phyloP scores from a whole-genome alignment of 2,329 filamentous ascomycete genomes.

The Harringtonia aguacate region DNA sequence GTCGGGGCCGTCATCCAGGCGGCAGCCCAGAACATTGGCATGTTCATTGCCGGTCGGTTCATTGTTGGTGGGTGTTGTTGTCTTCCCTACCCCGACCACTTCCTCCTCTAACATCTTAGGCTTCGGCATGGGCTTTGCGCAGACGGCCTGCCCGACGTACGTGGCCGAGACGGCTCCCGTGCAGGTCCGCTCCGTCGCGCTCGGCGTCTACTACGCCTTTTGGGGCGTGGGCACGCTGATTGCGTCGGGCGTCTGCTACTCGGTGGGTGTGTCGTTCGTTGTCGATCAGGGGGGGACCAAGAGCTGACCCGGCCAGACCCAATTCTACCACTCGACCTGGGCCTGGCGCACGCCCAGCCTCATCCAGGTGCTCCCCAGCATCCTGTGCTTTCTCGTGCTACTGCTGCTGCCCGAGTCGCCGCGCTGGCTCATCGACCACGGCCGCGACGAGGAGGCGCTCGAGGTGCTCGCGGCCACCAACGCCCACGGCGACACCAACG shows the following conservation, averaged over 20 bases:
- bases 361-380: conserved; percentile 30
- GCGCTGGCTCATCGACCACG: conserved; percentile 7
- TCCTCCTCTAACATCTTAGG: too few relatives aligned
- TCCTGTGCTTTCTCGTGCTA: background rate
- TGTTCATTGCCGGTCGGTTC: conserved; percentile 49
- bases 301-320: too few relatives aligned
- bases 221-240: conserved; percentile 42
- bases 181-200: background rate
- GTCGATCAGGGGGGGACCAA: too few relatives aligned
- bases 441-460: conserved; percentile 17
- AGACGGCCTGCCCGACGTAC: conserved; percentile 49
- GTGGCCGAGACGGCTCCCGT: conserved; percentile 33
- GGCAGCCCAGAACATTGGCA: conserved; percentile 26
- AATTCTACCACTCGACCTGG: conserved; percentile 37
- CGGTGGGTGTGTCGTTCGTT: too few relatives aligned
- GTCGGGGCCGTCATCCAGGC: conserved; percentile 11
- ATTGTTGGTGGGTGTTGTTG: conserved; percentile 43
- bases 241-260: conserved; percentile 28
- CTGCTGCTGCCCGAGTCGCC: conserved; percentile 8
- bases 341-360: conserved; percentile 44
- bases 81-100: too few relatives aligned
- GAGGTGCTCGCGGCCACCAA: background rate
- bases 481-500: background rate
- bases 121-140: conserved; percentile 46
- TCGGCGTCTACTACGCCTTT: conserved; percentile 19